Evolutionary conservation across 2,329 filamentous ascomycete species (phyloP), one percentile per base, ranked within the genome.

Genomic region (Trichoderma oligosporum): DNA sequence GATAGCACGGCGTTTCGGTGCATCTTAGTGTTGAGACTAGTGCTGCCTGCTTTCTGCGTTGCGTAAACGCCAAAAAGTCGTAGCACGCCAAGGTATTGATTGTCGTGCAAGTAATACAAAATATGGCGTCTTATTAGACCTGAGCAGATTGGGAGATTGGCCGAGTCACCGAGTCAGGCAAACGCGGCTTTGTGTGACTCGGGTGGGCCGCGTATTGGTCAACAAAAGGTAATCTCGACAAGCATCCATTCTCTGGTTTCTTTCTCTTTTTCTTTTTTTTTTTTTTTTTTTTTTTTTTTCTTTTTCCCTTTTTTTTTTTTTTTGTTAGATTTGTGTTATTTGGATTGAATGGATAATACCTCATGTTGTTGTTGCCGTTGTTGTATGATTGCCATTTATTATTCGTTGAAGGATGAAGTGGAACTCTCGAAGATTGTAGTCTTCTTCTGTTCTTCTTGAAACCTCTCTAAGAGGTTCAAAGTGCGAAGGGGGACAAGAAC

Each of bases 51-150:
- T n/a, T n/a, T n/a, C n/a, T n/a, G 36, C 54, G 42, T 35, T 38
- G 57, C 56, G 45, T 52, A 46, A 14, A 57, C 55, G 55, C 56
- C 48, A 58, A 47, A 58, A 47, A 54, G 39, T 20, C 7, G 56
- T 53, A 41, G 25, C 56, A 53, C 56, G 11, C 33, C n/a, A n/a
- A 47, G 31, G 47, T 33, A 39, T 58, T 33, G n/a, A 24, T 24
- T 27, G 54, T 49, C 53, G 48, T 20, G 51, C 39, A 45, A 29
- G 51, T 45, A 14, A 31, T 45, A 45, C 51, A 27, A 41, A 18
- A 9, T 18, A 46, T 41, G 55, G 46, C 39, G 55, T 44, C 39
- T 49, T 45, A 27, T 27, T n/a, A 27, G 24, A 33, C n/a, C 42
- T 25, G 38, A 27, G 29, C 18, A 44, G 38, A 42, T 53, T 53